Evolutionary conservation across 2,329 filamentous ascomycete species (phyloP).

Genomic region (Arthrobotrys megalospora): DNA sequence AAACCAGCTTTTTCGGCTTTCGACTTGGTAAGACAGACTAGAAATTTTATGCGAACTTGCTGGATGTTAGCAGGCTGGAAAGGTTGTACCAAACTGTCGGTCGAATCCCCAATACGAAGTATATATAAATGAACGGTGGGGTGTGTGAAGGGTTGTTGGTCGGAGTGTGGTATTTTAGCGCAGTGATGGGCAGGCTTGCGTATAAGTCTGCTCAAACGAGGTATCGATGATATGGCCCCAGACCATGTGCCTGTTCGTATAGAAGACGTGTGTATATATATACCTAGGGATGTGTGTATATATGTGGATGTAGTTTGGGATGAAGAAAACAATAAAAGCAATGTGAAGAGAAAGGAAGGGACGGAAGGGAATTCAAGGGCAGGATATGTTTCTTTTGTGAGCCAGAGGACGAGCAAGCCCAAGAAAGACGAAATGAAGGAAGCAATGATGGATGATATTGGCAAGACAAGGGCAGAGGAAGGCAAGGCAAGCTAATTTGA

Average conservation of each 20-base stretch:
- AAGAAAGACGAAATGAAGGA: conserved; percentile 36
- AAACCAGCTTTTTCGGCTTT: conserved; percentile 55
- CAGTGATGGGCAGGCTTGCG: conserved; percentile 43
- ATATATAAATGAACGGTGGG: conserved; percentile 55
- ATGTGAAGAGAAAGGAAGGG: conserved; percentile 26
- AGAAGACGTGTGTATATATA: conserved; percentile 19
- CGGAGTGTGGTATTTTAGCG: conserved; percentile 46
- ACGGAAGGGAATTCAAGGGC: conserved; percentile 5
- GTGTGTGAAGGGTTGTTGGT: conserved; percentile 42
- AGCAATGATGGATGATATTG: conserved; percentile 46
- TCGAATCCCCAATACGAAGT: conserved; percentile 55
- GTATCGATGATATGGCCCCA: conserved; percentile 25
- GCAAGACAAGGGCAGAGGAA: conserved; percentile 27
- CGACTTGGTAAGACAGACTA: conserved; percentile 46
- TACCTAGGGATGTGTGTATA: conserved; percentile 48
- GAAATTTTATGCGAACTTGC: conserved; percentile 31
- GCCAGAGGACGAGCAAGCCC: conserved; percentile 18
- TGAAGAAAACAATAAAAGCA: conserved; percentile 49
- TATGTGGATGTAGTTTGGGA: conserved; percentile 38
- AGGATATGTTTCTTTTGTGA: conserved; percentile 22
- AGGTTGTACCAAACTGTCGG: conserved; percentile 42
- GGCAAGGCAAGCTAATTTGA: conserved; percentile 47
- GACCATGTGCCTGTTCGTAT: conserved; percentile 19
- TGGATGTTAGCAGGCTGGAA: conserved; percentile 46
- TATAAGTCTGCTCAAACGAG: conserved; percentile 36